Evolutionary conservation across 1,284 basidiomycete genomes (phyloP), one percentile per base, ranked within the genome.

Genomic region (Schizopora paradoxa): DNA sequence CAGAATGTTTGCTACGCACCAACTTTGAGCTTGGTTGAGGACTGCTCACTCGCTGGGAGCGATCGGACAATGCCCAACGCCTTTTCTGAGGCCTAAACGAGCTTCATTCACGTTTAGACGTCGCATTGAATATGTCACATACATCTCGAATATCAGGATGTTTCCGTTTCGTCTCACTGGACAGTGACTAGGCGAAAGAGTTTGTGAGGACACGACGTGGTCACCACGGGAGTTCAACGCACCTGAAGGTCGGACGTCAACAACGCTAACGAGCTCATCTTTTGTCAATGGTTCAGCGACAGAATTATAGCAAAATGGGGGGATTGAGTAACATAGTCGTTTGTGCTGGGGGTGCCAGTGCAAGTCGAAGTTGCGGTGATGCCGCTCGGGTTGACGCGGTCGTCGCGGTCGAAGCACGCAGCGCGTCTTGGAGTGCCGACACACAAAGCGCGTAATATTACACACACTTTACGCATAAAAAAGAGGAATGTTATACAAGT

Each of bases 71-170:
- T 81, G 5, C 85, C 76, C 27, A 94, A 63, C 0, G 90, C 90
- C 57, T 85, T 86, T 65, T 94, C 91, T 27, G 88, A 85, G 22
- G 91, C 90, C 81, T 86, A 48, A 6, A 26, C 27, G 1, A 28
- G 31, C 6, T 27, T 18, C 18, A 37, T 31, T 56, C 18, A 19
- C 23, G 16, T 22, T 41, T 48, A 33, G 45, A 39, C 34, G 43
- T 36, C 26, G 7, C 19, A 21, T 35, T 43, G 23, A 39, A 29
- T 18, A 13, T 31, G 40, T 51, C 37, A 56, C 66, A 52, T 58
- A 88, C 88, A 72, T 91, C 87, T 54, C 82, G 81, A 53, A 91
- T 84, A 59, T 91, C 86, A 11, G 86, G 82, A 60, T 92, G 80
- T 55, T 86, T 83, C 51, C 89, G 69, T 51, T 84, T 77, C 22